Evolutionary conservation across 2,329 filamentous ascomycete genomes (phyloP), one percentile per base, ranked within the genome.

Genomic region (Colletotrichum eremochloae): DNA sequence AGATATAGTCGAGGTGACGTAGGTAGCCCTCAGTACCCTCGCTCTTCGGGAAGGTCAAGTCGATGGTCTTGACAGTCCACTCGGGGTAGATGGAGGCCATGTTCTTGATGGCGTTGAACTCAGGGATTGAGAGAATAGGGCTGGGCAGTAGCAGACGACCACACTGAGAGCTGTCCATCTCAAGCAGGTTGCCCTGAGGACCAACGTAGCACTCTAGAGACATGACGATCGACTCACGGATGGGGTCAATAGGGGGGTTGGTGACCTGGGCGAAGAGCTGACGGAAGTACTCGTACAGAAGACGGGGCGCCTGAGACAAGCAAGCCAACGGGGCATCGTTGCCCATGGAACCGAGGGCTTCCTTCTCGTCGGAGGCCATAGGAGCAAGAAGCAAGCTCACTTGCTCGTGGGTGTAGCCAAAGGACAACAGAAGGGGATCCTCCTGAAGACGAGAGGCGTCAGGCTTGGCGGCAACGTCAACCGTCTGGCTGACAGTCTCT

Each of bases 241-340:
- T 98, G 42, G 96, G 96, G 80, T 98, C 96, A 79, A 98, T 98
- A 18, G 96, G 96, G 76, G 96, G 96, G 83, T 98, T 98, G 74
- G 96, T 98, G 81, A 98, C 96, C 85, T 98, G 96, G 12, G 96
- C 96, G 82, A 98, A 98, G 55, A 98, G 91, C 86, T 98, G 94
- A 74, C 96, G 92, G 92, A 98, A 98, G 85, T 98, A 98, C 82
- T 98, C 96, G 82, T 94, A 97, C 29, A 98, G 89, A 66, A 97
- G 87, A 76, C 95, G 93, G 76, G 96, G 95, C 74, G 95, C 93
- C 75, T 93, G 90, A n/a, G 96, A 93, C 80, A 98, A 87, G 82
- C 95, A 97, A 65, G 96, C 96, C 75, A 98, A 86, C 55, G 96
- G 96, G 56, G 94, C 94, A 86, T 98, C 96, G 80, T 98, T 98